Evolutionary conservation across 1,284 basidiomycete species (phyloP).

Genomic region (Amylostereum areolatum): DNA sequence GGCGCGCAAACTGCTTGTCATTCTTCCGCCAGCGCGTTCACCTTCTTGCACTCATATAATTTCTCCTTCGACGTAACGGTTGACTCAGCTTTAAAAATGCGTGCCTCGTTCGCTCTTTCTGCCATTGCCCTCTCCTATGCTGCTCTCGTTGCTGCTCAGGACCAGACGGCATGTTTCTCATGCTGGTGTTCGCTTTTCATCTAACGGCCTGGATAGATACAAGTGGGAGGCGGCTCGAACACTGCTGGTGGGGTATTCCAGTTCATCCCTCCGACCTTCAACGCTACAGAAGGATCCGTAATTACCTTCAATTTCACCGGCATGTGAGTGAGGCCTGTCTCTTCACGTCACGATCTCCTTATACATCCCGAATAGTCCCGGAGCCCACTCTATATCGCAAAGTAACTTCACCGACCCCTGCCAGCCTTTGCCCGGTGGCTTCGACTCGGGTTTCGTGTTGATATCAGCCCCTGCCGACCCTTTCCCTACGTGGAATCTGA

Average conservation of each 20-base stretch:
- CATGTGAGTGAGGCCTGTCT: constrained; percentile 21
- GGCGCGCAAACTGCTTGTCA: no score
- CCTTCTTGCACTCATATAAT: no score
- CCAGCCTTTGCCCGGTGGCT: constrained; percentile 33
- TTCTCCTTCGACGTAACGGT: no score
- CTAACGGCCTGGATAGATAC: not conserved
- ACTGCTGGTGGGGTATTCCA: constrained; percentile 29
- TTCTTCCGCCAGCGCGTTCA: no score
- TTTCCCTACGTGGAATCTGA: constrained; percentile 38
- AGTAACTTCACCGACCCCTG: constrained; percentile 42
- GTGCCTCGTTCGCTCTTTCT: not conserved
- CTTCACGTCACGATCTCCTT: constrained; percentile 1
- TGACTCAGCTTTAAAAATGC: no score
- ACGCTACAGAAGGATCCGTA: constrained; percentile 35
- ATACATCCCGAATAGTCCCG: constrained; percentile 21
- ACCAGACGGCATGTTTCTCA: constrained; percentile 5
- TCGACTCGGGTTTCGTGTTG: constrained; percentile 41
- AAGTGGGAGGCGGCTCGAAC: constrained; percentile 1
- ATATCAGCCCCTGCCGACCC: constrained; percentile 16
- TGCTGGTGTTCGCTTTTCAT: not conserved
- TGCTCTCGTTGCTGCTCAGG: constrained; percentile 15
- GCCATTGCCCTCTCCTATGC: constrained; percentile 13
- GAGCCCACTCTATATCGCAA: constrained; percentile 52
- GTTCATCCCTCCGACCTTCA: constrained; percentile 38
- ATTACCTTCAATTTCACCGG: constrained; percentile 44